phyloP scores from a whole-genome alignment of 2,329 filamentous ascomycete genomes.

The Xylaria sp. region DNA sequence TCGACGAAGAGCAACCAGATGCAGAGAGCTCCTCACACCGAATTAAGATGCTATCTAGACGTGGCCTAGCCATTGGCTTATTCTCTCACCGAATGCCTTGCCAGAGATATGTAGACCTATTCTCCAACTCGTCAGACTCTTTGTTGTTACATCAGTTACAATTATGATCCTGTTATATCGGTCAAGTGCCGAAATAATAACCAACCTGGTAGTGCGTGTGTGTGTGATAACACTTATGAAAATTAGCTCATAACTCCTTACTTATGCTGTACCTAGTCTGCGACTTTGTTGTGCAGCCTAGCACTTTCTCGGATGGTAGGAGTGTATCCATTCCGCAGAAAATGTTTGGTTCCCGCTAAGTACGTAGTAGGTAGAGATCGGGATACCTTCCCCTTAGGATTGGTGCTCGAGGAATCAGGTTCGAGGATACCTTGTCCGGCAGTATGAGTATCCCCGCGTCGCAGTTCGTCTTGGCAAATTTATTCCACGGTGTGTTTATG shows the following conservation, averaged over 20 bases:
- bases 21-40: neutral
- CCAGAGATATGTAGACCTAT: neutral
- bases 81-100: neutral
- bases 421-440: neutral
- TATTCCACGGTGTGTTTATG: neutral
- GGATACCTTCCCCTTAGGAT: neutral
- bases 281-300: neutral
- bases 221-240: neutral
- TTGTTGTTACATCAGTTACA: neutral
- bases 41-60: neutral
- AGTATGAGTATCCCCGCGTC: neutral
- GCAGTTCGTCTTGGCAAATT: neutral
- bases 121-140: neutral
- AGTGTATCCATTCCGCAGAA: neutral
- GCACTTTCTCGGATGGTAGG: neutral
- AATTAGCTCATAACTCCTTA: neutral
- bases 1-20: neutral
- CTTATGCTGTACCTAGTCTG: neutral
- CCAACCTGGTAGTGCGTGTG: neutral
- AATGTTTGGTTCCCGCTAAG: neutral
- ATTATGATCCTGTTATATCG: neutral
- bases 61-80: neutral
- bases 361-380: neutral
- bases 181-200: neutral
- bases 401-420: neutral